phyloP scores from a whole-genome alignment of 345 rosid species.

The Brassica incana region DNA sequence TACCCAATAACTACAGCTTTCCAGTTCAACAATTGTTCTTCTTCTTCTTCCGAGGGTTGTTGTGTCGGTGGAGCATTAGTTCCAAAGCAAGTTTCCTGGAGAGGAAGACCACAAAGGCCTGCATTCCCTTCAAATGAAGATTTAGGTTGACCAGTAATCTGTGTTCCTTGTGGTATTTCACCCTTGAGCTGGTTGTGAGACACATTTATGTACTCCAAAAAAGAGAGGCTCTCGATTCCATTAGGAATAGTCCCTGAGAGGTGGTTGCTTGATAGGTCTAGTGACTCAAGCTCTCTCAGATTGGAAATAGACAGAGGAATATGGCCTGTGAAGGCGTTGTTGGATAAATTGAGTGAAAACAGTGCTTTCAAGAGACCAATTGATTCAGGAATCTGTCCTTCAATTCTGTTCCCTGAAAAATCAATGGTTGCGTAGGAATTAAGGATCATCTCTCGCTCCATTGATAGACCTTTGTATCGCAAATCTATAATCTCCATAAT shows the following conservation, averaged over 20 bases:
- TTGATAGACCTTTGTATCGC: constrained; percentile 22
- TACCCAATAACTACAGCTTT: neutral
- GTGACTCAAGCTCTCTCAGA: constrained; percentile 1
- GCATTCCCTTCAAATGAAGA: neutral
- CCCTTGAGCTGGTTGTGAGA: neutral
- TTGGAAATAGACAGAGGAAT: constrained; percentile 11
- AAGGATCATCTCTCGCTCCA: constrained; percentile 3
- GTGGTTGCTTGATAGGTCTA: constrained; percentile 12
- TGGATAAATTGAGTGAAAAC: constrained; percentile 28
- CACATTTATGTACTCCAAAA: neutral
- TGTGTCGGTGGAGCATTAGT: neutral
- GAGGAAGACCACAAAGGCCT: constrained; percentile 22
- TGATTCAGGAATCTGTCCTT: constrained; percentile 4
- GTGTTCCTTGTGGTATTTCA: neutral
- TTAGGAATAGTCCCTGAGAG: neutral
- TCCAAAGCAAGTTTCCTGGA: neutral
- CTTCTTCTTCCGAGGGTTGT: neutral
- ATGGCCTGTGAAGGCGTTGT: constrained; percentile 21
- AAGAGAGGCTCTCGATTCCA: neutral
- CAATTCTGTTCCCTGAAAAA: constrained; percentile 23
- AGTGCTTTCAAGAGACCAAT: constrained; percentile 7
- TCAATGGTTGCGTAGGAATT: constrained; percentile 11
- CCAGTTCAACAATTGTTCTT: constrained; percentile 2
- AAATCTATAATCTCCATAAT: too few relatives aligned
- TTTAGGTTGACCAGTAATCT: neutral